A percentile compares a stretch with the other conserved stretches of the same genome.
phyloP scores from a whole-genome alignment of 345 rosid genomes.

The Eucalyptus caleyi region DNA sequence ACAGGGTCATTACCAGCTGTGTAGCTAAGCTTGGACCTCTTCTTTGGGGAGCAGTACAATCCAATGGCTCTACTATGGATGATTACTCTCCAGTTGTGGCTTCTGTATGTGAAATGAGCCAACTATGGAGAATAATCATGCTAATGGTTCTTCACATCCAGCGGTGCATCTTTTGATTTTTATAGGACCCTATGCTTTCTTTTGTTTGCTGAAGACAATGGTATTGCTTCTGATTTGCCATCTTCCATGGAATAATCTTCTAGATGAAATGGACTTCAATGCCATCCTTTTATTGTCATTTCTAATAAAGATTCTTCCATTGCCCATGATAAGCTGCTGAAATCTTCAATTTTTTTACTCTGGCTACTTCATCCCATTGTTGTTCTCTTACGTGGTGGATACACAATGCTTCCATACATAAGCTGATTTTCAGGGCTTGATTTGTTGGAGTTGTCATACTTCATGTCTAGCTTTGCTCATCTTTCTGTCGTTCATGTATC shows the following conservation, averaged over 20 bases:
- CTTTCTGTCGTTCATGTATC: neutral
- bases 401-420: neutral
- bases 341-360: neutral
- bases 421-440: neutral
- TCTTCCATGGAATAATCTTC: neutral
- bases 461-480: neutral
- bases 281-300: neutral
- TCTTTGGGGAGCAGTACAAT: slow-evolving; percentile 39
- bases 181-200: neutral
- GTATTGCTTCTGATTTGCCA: neutral
- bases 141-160: slow-evolving; percentile 5
- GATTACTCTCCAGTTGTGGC: slow-evolving; percentile 46
- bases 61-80: slow-evolving; percentile 21
- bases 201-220: neutral
- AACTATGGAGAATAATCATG: slow-evolving; percentile 4
- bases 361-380: neutral
- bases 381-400: neutral
- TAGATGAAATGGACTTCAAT: neutral
- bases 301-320: neutral
- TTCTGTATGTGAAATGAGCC: slow-evolving; percentile 26
- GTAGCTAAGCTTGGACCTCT: slow-evolving; percentile 38
- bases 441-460: neutral
- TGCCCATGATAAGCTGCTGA: neutral
- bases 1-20: slow-evolving; percentile 43
- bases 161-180: slow-evolving; percentile 24